Percentiles rank a stretch among this genome's conserved stretches.
Conservation (phyloP, 352 stramenopile genomes). For the Phytopythium ostracodes region DNA sequence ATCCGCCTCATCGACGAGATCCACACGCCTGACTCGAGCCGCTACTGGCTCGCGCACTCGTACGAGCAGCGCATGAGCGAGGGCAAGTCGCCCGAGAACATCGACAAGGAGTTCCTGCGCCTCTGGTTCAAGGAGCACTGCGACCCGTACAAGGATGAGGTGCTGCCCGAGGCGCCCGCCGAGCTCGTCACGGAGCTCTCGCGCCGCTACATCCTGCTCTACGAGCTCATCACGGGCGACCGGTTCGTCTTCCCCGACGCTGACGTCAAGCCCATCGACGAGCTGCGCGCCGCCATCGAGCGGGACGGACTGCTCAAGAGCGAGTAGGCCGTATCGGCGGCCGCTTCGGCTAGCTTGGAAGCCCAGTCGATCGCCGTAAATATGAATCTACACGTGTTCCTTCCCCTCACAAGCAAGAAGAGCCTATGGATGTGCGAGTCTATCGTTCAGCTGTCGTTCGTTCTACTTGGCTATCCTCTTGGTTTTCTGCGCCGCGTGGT, state of each 20-base stretch:
- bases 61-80: slow-evolving; percentile 87
- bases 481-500: neutral
- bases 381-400: neutral
- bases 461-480: neutral
- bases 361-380: neutral
- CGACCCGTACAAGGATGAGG: slow-evolving; percentile 97
- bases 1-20: slow-evolving; percentile 99
- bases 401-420: neutral
- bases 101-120: slow-evolving; percentile 99
- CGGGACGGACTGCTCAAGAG: slow-evolving; percentile 19
- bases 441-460: neutral
- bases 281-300: slow-evolving; percentile 18
- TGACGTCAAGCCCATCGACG: slow-evolving; percentile 22
- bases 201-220: slow-evolving; percentile 97
- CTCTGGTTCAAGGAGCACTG: slow-evolving; percentile 98
- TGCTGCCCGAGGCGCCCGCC: slow-evolving; percentile 93
- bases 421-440: neutral
- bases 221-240: slow-evolving; percentile 98
- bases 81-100: slow-evolving; percentile 95
- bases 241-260: slow-evolving; percentile 85
- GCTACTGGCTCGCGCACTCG: slow-evolving; percentile 90
- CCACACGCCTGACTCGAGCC: slow-evolving; percentile 98
- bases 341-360: neutral
- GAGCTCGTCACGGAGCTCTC: slow-evolving; percentile 96
- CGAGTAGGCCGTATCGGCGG: neutral